Base-by-base conservation (phyloP, 2,329 filamentous ascomycete species). In the Colletotrichum neosansevieriae region DNA sequence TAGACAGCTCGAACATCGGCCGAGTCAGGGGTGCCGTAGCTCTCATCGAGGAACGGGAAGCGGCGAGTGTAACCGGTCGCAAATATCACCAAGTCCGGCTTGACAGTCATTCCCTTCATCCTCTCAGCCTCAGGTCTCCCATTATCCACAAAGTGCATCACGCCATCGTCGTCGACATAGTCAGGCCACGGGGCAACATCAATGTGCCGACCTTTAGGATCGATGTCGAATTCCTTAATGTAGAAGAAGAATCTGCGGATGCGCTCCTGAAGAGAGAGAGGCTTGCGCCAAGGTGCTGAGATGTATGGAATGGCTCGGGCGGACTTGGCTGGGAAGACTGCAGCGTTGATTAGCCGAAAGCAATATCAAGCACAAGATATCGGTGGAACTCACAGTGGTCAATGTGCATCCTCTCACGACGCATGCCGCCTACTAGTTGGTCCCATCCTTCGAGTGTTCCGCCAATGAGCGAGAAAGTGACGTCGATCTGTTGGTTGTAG, bases 1-100 rank as follows among this genome's bases (percentile, higher is more conserved):
- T 88, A 89, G 40, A 90, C 79, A 21, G 83, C 79, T 15, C 86
- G 83, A 13, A 88, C 83, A 65, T 84, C 82, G 11, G 81, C 78
- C 53, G 88, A 82, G 58, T 82, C 76, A 4, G 85, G 81, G 2
- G 75, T 79, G 0, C 85, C 82, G 59, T 77, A 77, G 13, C 57
- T 63, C 13, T 69, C 63, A 40, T 76, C 73, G 1, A 80, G 70
- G 67, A 79, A 80, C 0, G 75, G 74, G 68, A 81, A 80, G 11
- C 65, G 66, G 17, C 75, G 74, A 6, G 71, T 70, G 63, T 81
- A 81, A 11, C 79, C 79, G 1, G 79, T 81, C 3, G 77, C 76
- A n/a, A 78, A 73, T 45, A 81, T 70, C 19, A 81, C 60, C 6
- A 80, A 70, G 63, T 81, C 79, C 0, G 79, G 78, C 51, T 76